Percentiles rank a stretch among this genome's conserved stretches.
phyloP scores from a whole-genome alignment of 768 basidiomycete species.

The Phylloporus arenicola region DNA sequence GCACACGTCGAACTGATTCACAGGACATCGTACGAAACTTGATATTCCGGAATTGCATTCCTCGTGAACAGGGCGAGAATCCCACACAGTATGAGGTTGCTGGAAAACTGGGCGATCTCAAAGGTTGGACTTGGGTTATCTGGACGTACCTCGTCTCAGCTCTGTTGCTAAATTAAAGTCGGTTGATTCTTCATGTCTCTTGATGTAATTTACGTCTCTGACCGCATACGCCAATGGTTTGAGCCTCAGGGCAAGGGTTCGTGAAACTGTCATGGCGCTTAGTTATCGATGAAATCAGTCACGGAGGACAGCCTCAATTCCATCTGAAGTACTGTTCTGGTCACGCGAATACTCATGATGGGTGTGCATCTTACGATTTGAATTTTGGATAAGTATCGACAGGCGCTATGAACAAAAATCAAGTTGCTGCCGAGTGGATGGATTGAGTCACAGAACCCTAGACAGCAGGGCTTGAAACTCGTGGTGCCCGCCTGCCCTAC shows the following conservation, averaged over 20 bases:
- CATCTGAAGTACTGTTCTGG: neutral
- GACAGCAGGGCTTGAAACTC: neutral
- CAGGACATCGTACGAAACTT: constrained; percentile 16
- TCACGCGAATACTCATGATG: neutral
- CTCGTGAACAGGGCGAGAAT: constrained; percentile 3
- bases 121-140: constrained; percentile 10
- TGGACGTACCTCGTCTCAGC: constrained; percentile 15
- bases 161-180: neutral
- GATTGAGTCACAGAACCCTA: neutral
- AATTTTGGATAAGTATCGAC: neutral
- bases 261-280: neutral
- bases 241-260: constrained; percentile 1
- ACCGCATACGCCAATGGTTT: neutral
- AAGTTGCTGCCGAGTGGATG: neutral
- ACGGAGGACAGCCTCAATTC: neutral
- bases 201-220: neutral
- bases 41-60: constrained; percentile 18
- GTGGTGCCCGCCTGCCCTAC: neutral
- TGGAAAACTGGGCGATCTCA: neutral
- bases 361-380: neutral
- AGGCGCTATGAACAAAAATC: neutral
- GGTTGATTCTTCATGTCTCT: neutral
- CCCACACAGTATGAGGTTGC: neutral
- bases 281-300: neutral
- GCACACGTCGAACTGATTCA: constrained; percentile 21